Evolutionary conservation across 2,329 filamentous ascomycete genomes (phyloP), one percentile per base, ranked within the genome.

Genomic region (Paradendryphiella salina): DNA sequence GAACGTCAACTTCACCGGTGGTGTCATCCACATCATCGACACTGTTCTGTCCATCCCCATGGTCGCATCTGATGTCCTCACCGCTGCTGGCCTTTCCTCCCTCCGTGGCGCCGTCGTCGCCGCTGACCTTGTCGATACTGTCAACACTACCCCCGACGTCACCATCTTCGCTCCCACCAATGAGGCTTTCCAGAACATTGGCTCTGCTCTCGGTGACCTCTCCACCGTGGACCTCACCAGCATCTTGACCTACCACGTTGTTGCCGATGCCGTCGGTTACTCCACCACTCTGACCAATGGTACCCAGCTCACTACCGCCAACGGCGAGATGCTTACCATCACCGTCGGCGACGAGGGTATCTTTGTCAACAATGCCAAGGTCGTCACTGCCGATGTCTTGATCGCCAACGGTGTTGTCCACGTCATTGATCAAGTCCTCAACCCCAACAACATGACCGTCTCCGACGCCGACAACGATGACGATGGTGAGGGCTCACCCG

Each of bases 121-220:
- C 3, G 72, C 75, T 18, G 62, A 73, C 54, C 63, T 77, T n/a
- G 56, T 75, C 15, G 59, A 72, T 2, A 69, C 74, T 14, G 64
- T 85, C 28, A 70, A 77, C 52, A 58, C 54, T 10, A 63, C 72
- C 7, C 60, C 63, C 21, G 76, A 84, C 62, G 57, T 88, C 32
- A 88, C 86, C 47, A 76, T 88, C 54, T 88, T 89, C 57, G 84
- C 81, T 0, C 85, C 86, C 1, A 78, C 74, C 64, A 84, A 87
- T 66, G 73, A 73, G 1, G 84, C 84, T 10, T 84, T 88, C 73
- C 74, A 79, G 28, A 70, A 74, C 20, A 81, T 87, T 35, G 82
- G 80, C 48, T 82, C 77, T 41, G 73, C 79, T 2, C 64, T 84
- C 9, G 66, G 70, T 21, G 77, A 77, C 50, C 67, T 85, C 23